Evolutionary conservation across 2,329 filamentous ascomycete species (phyloP), one percentile per base, ranked within the genome.

Genomic region (Aureobasidium musti): DNA sequence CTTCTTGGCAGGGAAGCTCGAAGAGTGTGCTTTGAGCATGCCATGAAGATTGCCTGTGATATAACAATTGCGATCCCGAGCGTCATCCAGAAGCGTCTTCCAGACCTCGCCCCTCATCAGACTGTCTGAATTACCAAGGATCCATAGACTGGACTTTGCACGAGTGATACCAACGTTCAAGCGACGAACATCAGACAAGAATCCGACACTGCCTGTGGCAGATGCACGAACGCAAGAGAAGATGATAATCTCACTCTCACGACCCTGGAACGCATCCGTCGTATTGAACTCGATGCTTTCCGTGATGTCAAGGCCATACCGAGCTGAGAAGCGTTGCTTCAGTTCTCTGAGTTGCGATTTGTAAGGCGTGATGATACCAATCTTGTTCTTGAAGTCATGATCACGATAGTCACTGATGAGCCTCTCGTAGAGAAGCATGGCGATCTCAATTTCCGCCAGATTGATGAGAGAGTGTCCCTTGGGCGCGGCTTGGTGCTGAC

Each of bases 111-210:
- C 95, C 74, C 96, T 90, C 28, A 89, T 82, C 63, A 99, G 83
- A 39, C 93, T 92, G 67, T 89, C 85, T 0, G 95, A 95, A 77
- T 98, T 96, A 71, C 95, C 95, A 30, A 99, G 84, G 67, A 99
- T 94, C 91, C 94, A 99, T 11, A 99, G 84, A 39, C 94, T 97
- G 11, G 91, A 97, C 78, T 97, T 97, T 5, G 95, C 96, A 82
- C 95, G 90, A 26, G 95, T 99, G 68, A 99, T 83, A 80, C 95
- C 95, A 74, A 99, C 95, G 78, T 99, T 99, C 96, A 99, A 98
- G 83, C 95, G 94, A 67, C 95, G 88, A 74, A 99, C 97, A 77
- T 99, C 95, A 65, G 91, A 91, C 85, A 99, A 89, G 86, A 99
- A 99, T 83, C 95, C 95, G 74, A 99, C 97, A 73, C 94, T 92